Conservation (phyloP, 805 yeast genomes). For the Saccharomyces jurei region DNA sequence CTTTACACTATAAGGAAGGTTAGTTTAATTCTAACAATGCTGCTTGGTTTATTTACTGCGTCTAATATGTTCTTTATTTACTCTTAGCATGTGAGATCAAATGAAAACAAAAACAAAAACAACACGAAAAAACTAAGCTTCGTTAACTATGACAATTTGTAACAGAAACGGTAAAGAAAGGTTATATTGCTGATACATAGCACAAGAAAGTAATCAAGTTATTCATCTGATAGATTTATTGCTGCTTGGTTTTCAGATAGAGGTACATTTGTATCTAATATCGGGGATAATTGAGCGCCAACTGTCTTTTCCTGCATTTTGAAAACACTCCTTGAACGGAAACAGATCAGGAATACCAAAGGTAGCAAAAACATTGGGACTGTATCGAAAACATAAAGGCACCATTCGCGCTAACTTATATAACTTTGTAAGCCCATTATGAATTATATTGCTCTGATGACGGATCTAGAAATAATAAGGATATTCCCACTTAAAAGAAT, state of each 20-base stretch:
- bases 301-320: not conserved
- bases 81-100: not conserved
- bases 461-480: not conserved
- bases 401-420: not conserved
- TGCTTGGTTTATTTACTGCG: not conserved
- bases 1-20: not conserved
- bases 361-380: not conserved
- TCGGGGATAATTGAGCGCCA: not conserved
- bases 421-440: not conserved
- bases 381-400: not conserved
- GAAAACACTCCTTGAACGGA: not conserved
- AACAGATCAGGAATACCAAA: not conserved
- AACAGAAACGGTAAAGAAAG: not conserved
- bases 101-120: not conserved
- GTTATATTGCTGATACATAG: not conserved
- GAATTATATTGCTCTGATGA: not conserved
- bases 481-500: not conserved
- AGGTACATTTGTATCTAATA: not conserved
- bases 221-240: not conserved
- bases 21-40: not conserved
- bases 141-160: not conserved
- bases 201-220: not conserved
- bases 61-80: not conserved
- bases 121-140: not conserved
- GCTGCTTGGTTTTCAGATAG: not conserved